These are phyloP conservation scores for Peziza echinospora DNA, from an alignment of 495 filamentous ascomycete genomes.

Conservation along the genomic window DNA sequence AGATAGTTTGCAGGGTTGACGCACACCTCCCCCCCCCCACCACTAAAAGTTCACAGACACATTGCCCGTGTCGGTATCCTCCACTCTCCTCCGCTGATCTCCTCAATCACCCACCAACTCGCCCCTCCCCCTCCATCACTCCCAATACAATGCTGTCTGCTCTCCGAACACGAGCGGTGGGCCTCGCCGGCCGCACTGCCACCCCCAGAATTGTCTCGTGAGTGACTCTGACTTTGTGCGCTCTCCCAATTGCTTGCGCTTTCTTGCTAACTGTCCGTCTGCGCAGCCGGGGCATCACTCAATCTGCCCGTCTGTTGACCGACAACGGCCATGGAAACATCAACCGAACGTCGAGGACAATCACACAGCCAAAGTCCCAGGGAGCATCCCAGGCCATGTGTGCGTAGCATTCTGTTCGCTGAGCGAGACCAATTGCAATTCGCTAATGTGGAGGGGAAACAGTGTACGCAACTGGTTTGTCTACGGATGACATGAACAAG, in stretches of 20 bases:
- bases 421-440: not conserved
- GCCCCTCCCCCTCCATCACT: not conserved
- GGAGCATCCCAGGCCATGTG: slow-evolving; percentile 94
- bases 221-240: not conserved
- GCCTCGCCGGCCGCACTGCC: not conserved
- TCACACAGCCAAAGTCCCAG: slow-evolving; percentile 93
- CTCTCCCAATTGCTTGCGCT: not conserved
- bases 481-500: slow-evolving; percentile 68
- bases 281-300: not conserved
- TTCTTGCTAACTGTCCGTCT: not conserved
- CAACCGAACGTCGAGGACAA: slow-evolving; percentile 59
- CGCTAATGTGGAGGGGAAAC: not conserved
- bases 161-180: not conserved
- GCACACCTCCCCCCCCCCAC: no score
- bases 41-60: no score
- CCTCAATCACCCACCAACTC: no score
- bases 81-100: no score
- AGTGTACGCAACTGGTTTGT: slow-evolving; percentile 76
- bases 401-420: slow-evolving; percentile 2
- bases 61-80: no score
- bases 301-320: not conserved
- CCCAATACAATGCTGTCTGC: not conserved
- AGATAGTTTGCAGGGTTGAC: no score
- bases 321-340: slow-evolving; percentile 21
- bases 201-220: not conserved